A percentile compares a stretch with the other conserved stretches of the same genome.
These are phyloP conservation scores for Naganishia sp. DNA, from an alignment of 1,284 basidiomycete species.

Conservation along the genomic window DNA sequence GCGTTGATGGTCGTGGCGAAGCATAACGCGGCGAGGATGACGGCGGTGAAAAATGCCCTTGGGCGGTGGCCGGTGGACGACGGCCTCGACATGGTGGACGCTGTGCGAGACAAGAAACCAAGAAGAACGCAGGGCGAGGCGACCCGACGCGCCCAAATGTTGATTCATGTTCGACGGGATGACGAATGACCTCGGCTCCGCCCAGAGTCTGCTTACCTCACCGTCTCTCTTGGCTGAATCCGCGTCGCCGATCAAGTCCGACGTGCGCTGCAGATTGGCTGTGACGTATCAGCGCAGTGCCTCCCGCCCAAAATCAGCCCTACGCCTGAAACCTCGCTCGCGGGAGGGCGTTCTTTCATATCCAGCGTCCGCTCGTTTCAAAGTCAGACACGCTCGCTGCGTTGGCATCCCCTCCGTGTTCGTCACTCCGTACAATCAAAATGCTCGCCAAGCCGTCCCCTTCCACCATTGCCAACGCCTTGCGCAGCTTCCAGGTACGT, in stretches of 20 bases:
- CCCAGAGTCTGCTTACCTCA: slow-evolving; percentile 15
- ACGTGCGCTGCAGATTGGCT: slow-evolving; percentile 25
- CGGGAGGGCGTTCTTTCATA: background rate
- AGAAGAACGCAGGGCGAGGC: background rate
- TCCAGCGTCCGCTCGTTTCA: too few species aligned
- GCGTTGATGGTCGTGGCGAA: slow-evolving; percentile 37
- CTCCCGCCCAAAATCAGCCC: slow-evolving; percentile 6
- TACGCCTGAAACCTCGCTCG: background rate
- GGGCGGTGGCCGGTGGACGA: slow-evolving; percentile 1
- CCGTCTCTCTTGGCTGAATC: background rate
- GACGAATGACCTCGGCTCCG: background rate
- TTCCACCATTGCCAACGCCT: slow-evolving; percentile 36
- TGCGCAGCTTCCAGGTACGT: slow-evolving; percentile 45
- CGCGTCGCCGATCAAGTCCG: slow-evolving; percentile 21
- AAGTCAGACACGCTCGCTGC: background rate
- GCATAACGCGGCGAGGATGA: slow-evolving; percentile 33
- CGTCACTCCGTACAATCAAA: background rate
- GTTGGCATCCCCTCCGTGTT: background rate
- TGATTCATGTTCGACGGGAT: slow-evolving; percentile 6
- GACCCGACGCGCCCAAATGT: background rate
- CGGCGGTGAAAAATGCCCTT: background rate
- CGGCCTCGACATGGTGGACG: background rate
- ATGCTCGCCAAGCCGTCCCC: slow-evolving; percentile 34
- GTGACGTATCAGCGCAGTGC: slow-evolving; percentile 20
- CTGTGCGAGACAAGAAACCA: background rate